phyloP scores from a whole-genome alignment of 2,329 filamentous ascomycete genomes.

The Xylariaceae sp. region DNA sequence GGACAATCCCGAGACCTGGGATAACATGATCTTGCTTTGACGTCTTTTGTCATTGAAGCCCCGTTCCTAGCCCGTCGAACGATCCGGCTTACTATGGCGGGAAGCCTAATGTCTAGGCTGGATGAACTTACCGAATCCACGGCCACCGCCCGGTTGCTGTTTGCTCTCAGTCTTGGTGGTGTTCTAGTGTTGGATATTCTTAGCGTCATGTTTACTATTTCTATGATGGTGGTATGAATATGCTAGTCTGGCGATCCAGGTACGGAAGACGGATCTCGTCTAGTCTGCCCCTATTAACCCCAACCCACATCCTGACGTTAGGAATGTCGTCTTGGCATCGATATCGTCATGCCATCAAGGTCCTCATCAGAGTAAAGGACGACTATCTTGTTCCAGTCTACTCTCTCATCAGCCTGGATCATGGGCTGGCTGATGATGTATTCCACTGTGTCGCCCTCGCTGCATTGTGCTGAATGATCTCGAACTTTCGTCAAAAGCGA shows the following conservation, averaged over 20 bases:
- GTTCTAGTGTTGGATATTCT: too few species aligned
- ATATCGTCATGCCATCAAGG: slow-evolving; percentile 8
- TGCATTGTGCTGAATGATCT: slow-evolving; percentile 8
- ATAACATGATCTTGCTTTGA: slow-evolving; percentile 10
- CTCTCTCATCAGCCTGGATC: neutral
- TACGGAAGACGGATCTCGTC: neutral
- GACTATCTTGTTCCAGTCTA: slow-evolving; percentile 1
- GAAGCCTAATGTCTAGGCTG: neutral
- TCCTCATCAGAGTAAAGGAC: neutral
- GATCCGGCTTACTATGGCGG: neutral
- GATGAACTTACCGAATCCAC: neutral
- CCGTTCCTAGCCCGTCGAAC: neutral
- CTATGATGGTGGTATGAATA: slow-evolving; percentile 17
- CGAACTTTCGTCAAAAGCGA: slow-evolving; percentile 16
- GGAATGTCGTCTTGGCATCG: neutral
- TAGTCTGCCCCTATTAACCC: neutral
- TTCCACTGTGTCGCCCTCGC: neutral
- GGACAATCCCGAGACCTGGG: slow-evolving; percentile 1
- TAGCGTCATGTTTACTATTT: neutral
- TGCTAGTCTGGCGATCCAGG: neutral
- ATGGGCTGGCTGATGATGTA: slow-evolving; percentile 14
- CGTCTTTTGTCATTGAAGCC: neutral
- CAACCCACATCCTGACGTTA: neutral
- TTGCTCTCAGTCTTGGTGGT: too few species aligned
- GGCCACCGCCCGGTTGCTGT: too few species aligned